These are phyloP conservation scores for Dunaliella sp. DNA, from an alignment of 139 green algal genomes.

Conservation along the genomic window DNA sequence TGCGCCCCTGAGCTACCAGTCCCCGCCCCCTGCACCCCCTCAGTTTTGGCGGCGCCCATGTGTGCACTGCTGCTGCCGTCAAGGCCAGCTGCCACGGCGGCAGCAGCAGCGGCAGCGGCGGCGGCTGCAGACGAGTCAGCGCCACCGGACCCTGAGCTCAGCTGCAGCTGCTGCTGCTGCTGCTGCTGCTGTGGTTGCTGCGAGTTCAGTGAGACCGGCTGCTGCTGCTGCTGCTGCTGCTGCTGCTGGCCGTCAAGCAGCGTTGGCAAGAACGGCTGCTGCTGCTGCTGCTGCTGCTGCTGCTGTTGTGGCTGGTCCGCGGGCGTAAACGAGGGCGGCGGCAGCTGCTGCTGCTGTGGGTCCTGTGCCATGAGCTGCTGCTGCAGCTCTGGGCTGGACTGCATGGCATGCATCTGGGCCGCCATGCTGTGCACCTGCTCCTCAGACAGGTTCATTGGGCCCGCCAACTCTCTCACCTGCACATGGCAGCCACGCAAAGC, in stretches of 20 bases:
- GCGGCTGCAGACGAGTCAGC: neutral
- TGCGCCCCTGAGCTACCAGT: neutral
- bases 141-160: neutral
- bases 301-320: neutral
- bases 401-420: neutral
- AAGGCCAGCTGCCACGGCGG: neutral
- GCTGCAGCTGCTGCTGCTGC: conserved; percentile 3
- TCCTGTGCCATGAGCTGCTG: neutral
- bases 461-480: neutral
- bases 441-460: neutral
- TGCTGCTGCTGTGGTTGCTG: conserved; percentile 2
- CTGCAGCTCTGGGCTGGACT: neutral
- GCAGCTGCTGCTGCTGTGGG: neutral
- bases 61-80: neutral
- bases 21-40: neutral
- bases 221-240: conserved; percentile 4
- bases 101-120: neutral
- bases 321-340: neutral
- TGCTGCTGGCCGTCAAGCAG: neutral
- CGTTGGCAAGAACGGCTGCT: neutral
- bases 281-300: conserved; percentile 7
- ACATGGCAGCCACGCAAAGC: too few species aligned
- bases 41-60: neutral
- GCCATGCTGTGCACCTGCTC: neutral
- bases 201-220: neutral